Evolutionary conservation across 1,284 basidiomycete genomes (phyloP), one percentile per base, ranked within the genome.

Genomic region (Sanguinoderma infundibulare): DNA sequence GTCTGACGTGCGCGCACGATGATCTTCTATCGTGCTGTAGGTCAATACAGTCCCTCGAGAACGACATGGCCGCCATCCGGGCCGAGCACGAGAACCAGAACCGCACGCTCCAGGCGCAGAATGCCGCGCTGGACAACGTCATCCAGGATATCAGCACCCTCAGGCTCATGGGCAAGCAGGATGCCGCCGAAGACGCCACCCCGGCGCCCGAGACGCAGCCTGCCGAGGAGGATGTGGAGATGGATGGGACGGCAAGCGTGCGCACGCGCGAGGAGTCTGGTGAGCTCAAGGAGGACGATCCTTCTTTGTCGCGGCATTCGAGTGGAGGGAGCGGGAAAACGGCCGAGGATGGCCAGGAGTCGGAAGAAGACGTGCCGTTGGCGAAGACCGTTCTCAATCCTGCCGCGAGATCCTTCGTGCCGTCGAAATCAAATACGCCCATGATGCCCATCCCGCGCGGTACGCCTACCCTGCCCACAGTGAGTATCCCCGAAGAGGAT

Each of bases 71-170:
- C 5, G 83, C 90, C 5, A 92, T 93, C 62, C 82, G 78, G 39
- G 77, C 83, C 17, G 91, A 94, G 70, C 90, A 92, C 53, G 90
- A 92, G 39, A 83, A 80, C 0, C 90, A 92, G 71, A 82, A 82
- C 64, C 84, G 84, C 49, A 82, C 81, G 30, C 84, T 94, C 60
- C 81, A 84, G 47, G 80, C 81, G 7, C 91, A 93, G 65, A 90
- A 91, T 70, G 71, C 77, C 15, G 85, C 89, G 0, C 74, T 94
- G 62, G 87, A 90, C 66, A 72, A 70, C 14, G 86, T 94, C 61
- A 83, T 94, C 10, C 68, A 77, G 17, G 86, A 90, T 57, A 78
- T 93, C 49, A 75, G 79, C 36, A 78, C 82, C 5, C 78, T 93
- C 51, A 83, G 87, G 9, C 78, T 88, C 44, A 75, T 90, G 73